Conservation (phyloP, 2,329 filamentous ascomycete genomes). For the Aureobasidium sp. region DNA sequence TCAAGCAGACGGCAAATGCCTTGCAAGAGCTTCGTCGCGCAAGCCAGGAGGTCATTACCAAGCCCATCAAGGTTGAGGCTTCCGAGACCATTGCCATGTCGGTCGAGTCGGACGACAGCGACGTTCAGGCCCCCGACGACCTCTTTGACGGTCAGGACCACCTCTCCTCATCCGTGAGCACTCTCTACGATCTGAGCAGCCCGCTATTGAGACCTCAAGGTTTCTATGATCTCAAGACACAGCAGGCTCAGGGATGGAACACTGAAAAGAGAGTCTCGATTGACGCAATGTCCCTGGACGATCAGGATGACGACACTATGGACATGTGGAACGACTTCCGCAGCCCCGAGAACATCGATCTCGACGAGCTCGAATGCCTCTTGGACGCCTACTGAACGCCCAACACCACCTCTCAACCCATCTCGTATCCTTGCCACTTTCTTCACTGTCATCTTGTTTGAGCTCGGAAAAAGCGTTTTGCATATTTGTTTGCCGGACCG, state of each 20-base stretch:
- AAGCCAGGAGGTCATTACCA: constrained; percentile 27
- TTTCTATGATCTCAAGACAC: constrained; percentile 9
- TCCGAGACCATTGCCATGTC: constrained; percentile 24
- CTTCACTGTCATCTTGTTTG: not conserved
- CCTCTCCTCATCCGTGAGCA: constrained; percentile 40
- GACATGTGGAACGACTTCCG: constrained; percentile 33
- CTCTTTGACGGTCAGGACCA: constrained; percentile 38
- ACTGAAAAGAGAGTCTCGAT: constrained; percentile 5
- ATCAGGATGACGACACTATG: constrained; percentile 21
- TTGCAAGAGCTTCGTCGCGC: constrained; percentile 49
- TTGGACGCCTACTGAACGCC: constrained; percentile 48
- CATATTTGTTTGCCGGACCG: not conserved
- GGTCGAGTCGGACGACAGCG: constrained; percentile 39
- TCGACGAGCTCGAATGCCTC: constrained; percentile 86
- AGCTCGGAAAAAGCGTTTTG: constrained; percentile 7
- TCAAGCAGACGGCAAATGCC: constrained; percentile 86
- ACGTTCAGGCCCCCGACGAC: constrained; percentile 40
- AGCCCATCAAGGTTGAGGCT: constrained; percentile 26
- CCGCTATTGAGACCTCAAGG: constrained; percentile 34
- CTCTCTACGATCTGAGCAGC: constrained; percentile 36
- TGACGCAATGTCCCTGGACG: constrained; percentile 17
- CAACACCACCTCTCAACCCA: not conserved
- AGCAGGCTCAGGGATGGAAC: constrained; percentile 2
- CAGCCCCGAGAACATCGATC: constrained; percentile 79
- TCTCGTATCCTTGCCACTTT: not conserved